phyloP scores from a whole-genome alignment of 768 basidiomycete genomes.

The Boletellus emodensis region DNA sequence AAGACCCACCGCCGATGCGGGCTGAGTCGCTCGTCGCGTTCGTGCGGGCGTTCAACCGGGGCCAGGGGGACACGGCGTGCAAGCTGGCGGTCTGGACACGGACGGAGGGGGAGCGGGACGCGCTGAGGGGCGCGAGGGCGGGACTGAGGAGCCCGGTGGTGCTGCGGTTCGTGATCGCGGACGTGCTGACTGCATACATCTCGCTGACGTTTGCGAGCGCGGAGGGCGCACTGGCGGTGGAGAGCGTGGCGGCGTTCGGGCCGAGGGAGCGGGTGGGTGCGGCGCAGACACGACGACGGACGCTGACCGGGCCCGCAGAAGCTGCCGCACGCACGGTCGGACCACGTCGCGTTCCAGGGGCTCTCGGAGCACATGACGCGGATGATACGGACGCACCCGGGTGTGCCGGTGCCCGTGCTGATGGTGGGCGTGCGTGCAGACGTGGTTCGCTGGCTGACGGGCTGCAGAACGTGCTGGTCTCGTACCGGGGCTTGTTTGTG shows the following conservation, averaged over 20 bases:
- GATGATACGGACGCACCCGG: slow-evolving; percentile 53
- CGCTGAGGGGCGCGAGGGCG: neutral
- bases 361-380: slow-evolving; percentile 64
- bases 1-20: slow-evolving; percentile 36
- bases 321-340: slow-evolving; percentile 64
- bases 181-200: slow-evolving; percentile 65
- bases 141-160: slow-evolving; percentile 28
- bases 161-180: slow-evolving; percentile 57
- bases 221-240: slow-evolving; percentile 45
- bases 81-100: slow-evolving; percentile 56
- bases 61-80: slow-evolving; percentile 13
- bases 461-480: slow-evolving; percentile 45
- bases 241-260: slow-evolving; percentile 67
- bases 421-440: slow-evolving; percentile 36
- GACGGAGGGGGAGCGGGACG: slow-evolving; percentile 17
- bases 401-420: slow-evolving; percentile 49
- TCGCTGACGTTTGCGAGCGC: slow-evolving; percentile 39
- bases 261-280: slow-evolving; percentile 60
- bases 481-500: slow-evolving; percentile 61
- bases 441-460: slow-evolving; percentile 4
- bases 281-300: too few species aligned
- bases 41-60: slow-evolving; percentile 54
- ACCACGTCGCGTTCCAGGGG: slow-evolving; percentile 58
- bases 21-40: slow-evolving; percentile 48
- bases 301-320: slow-evolving; percentile 38